Base-by-base conservation (phyloP, 805 yeast genomes). In the Metschnikowia rubicola region DNA sequence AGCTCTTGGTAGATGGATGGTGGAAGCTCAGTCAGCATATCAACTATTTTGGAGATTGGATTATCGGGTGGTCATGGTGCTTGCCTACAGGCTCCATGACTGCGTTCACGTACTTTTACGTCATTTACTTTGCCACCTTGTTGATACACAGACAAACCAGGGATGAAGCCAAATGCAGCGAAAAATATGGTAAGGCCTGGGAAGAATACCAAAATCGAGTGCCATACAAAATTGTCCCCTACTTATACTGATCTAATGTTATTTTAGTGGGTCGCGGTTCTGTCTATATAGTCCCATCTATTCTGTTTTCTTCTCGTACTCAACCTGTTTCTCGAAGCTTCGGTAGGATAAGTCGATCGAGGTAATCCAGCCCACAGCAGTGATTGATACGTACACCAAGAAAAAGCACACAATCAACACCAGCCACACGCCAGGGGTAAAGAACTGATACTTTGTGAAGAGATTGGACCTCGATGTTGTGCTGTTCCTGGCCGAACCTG, bases 1-100 rank as follows among this genome's bases (percentile, higher is more conserved):
- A 80, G 60, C 75, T 94, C 53, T 70, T 94, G 38, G 79, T 83
- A 45, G 94, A 89, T 59, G 97, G 98, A 3, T 94, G 98, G 99
- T 94, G 99, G 99, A 86, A 86, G 2, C 65, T 74, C 15, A 83
- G 96, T 7, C 96, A 96, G 56, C 99, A 94, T 65, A 89, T 88
- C 62, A 94, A 94, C 63, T 94, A 94, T 67, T 77, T 91, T 48
- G 99, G 99, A 37, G 99, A 94, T 70, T 89, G 97, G 91, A 63
- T 94, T 36, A 83, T 90, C 60, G 88, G 97, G 0, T 75, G 87
- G 72, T 81, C 95, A 38, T 92, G 96, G 96, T 89, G 97, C 65
- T 72, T 94, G 53, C 84, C 96, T 9, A 88, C 97, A 2, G 96
- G 96, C 10, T 79, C 83, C 56, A 74, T 73, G 50, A 84, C 96